Base-by-base conservation (phyloP, 1,284 basidiomycete genomes). In the Rhodotorula glutinis region DNA sequence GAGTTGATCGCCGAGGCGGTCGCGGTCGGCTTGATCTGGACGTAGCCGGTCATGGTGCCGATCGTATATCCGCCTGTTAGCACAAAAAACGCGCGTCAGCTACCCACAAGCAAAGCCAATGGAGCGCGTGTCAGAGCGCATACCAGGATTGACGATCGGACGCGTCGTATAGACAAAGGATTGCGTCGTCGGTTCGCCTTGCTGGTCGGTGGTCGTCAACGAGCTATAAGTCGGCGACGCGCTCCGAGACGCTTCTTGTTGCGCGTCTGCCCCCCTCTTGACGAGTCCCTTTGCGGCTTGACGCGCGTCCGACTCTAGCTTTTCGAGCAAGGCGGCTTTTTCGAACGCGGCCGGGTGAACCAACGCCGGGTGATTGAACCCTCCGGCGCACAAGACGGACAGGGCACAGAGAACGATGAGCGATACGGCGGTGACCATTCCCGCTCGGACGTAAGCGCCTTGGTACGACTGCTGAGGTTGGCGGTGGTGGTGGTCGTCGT, bases 101-200 rank as follows among this genome's bases (percentile, higher is more conserved):
- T 30, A 17, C 17, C 27, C 23, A 14, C 27, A 19, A 25, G 9
- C 30, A 19, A 53, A n/a, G n/a, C n/a, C n/a, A n/a, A n/a, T n/a
- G n/a, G n/a, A n/a, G n/a, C n/a, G n/a, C n/a, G n/a, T n/a, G n/a
- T n/a, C n/a, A n/a, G n/a, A n/a, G n/a, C n/a, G n/a, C n/a, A n/a
- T n/a, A 65, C 63, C 61, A 19, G 63, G 63, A 47, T 65, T 68
- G 27, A 71, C 57, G 57, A 71, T 67, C 10, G 69, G 69, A n/a
- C 65, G 56, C n/a, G 69, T 67, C 47, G 65, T 65, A 43, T 49
- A 60, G 49, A 71, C 66, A 30, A 51, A 51, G 1, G 49, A 51
- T 25, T 51, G 25, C 25, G 49, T 51, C 25, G 49, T 51, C 49
- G 49, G 49, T 25, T 51, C 49, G n/a, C 49, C 49, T 13, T 27